phyloP scores from a whole-genome alignment of 306 rosid species.

The Cercis canadensis region DNA sequence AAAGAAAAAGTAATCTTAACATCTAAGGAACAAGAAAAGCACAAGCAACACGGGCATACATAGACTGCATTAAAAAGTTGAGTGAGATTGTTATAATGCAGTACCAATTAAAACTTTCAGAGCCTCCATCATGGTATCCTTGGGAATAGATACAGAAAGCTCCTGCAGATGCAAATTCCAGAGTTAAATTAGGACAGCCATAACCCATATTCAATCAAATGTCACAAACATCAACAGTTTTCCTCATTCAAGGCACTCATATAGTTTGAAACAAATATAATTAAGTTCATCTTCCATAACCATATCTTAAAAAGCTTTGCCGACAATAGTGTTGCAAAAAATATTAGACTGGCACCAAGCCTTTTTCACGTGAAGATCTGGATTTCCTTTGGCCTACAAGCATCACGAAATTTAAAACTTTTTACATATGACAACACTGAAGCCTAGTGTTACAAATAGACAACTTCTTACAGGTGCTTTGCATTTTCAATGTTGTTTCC shows the following conservation, averaged over 20 bases:
- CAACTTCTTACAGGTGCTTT: too few species aligned
- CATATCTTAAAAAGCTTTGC: background rate
- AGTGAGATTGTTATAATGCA: background rate
- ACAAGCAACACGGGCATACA: background rate
- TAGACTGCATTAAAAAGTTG: conserved; percentile 3
- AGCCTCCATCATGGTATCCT: conserved; percentile 73
- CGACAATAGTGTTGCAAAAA: too few species aligned
- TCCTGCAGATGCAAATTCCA: conserved; percentile 56
- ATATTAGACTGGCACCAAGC: conserved; percentile 9
- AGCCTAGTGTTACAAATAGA: background rate
- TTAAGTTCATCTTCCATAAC: background rate
- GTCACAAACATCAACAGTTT: background rate
- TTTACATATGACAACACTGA: background rate
- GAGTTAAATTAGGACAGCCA: background rate
- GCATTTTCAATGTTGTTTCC: background rate
- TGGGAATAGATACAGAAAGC: conserved; percentile 54
- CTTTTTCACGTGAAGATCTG: conserved; percentile 9
- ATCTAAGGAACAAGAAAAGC: background rate
- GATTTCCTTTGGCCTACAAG: background rate
- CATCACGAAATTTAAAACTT: background rate
- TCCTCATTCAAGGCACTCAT: conserved; percentile 13
- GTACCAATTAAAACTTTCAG: conserved; percentile 78
- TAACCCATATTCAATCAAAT: conserved; percentile 31
- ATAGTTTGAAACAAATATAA: background rate
- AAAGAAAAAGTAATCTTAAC: background rate